Evolutionary conservation across 106 monocot genomes (phyloP).

Genomic region (Hemerocallis citrina): DNA sequence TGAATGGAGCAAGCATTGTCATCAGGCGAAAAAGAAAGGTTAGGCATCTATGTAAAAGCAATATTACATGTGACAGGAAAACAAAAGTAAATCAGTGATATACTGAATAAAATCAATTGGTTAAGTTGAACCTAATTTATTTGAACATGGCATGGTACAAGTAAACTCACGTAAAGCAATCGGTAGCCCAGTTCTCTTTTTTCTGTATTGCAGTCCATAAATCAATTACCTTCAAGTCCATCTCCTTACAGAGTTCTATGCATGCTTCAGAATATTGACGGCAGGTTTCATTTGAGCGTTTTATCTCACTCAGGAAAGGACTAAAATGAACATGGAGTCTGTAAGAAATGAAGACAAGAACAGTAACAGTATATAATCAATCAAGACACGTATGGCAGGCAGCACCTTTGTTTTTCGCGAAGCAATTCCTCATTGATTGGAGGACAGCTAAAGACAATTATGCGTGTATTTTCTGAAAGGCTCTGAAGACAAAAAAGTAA

Average conservation of each 20-base stretch:
- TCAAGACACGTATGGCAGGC: too few relatives aligned
- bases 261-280: conserved; percentile 72
- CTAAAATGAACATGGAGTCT: not conserved
- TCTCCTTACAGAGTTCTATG: conserved; percentile 56
- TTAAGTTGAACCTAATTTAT: too few relatives aligned
- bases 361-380: not conserved
- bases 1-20: conserved; percentile 14
- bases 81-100: too few relatives aligned
- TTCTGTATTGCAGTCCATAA: conserved; percentile 58
- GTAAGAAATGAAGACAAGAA: not conserved
- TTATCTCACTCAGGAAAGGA: conserved; percentile 24
- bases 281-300: conserved; percentile 61
- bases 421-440: conserved; percentile 71
- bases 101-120: too few relatives aligned
- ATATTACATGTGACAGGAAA: too few relatives aligned
- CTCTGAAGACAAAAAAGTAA: conserved; percentile 43
- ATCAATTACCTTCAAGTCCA: conserved; percentile 66
- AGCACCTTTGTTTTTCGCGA: conserved; percentile 25
- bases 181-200: conserved; percentile 45
- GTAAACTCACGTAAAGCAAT: conserved; percentile 68
- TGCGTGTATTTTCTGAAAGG: conserved; percentile 58
- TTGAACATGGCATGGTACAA: too few relatives aligned
- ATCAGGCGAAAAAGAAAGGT: too few relatives aligned
- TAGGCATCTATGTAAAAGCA: too few relatives aligned
- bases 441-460: conserved; percentile 72